Evolutionary conservation across 2,329 filamentous ascomycete genomes (phyloP).

Genomic region (Ophiostoma fasciatum): DNA sequence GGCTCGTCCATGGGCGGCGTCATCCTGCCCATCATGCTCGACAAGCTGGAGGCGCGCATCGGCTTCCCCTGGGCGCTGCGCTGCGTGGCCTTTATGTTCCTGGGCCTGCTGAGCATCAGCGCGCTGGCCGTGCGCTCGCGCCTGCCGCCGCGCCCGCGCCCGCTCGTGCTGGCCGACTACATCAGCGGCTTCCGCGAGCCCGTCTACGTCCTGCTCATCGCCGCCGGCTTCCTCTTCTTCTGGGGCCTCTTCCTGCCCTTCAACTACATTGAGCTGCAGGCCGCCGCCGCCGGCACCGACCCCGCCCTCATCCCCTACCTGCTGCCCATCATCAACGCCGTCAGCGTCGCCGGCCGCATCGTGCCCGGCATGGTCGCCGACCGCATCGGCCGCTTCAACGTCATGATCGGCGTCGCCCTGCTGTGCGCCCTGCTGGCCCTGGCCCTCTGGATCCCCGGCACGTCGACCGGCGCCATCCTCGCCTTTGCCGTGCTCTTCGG

Average conservation of each 20-base stretch:
- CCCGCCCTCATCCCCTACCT: constrained; percentile 29
- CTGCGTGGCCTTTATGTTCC: constrained; percentile 22
- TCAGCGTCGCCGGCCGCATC: constrained; percentile 35
- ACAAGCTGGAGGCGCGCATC: constrained; percentile 33
- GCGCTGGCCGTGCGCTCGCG: constrained; percentile 21
- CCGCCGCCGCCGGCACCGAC: constrained; percentile 27
- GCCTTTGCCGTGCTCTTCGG: constrained; percentile 49
- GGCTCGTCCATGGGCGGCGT: constrained; percentile 35
- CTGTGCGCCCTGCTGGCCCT: constrained; percentile 25
- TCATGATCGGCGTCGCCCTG: constrained; percentile 29
- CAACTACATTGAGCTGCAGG: constrained; percentile 36
- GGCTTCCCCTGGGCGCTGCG: constrained; percentile 27
- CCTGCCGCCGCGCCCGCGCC: constrained; percentile 20
- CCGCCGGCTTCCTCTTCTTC: constrained; percentile 39
- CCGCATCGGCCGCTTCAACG: constrained; percentile 24
- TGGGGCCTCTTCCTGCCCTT: constrained; percentile 39
- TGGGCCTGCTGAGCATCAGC: constrained; percentile 18
- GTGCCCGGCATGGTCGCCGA: constrained; percentile 32
- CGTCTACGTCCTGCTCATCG: constrained; percentile 26
- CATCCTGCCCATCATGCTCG: constrained; percentile 42
- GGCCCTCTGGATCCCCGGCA: constrained; percentile 27
- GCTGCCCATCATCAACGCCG: constrained; percentile 41
- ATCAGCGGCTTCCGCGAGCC: constrained; percentile 29
- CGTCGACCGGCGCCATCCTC: constrained; percentile 37
- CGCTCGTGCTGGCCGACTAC: constrained; percentile 32